Evolutionary conservation across 352 stramenopile species (phyloP), one percentile per base, ranked within the genome.

Genomic region (Hyaloperonospora brassicae): DNA sequence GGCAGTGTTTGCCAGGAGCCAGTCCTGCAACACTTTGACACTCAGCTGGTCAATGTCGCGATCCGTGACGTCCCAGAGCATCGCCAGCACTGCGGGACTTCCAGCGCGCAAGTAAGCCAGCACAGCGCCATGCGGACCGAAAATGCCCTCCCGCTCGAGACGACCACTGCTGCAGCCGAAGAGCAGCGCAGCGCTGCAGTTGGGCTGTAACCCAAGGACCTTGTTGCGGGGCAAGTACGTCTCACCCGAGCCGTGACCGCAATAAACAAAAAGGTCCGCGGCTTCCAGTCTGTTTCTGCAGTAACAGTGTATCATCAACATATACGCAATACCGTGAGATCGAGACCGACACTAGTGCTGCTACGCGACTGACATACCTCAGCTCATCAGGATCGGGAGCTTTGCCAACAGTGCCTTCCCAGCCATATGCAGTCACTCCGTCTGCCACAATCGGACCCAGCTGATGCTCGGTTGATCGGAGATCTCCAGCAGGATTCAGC

Each of bases 61-160:
- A 66, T 99, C 97, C 23, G 96, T 99, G 13, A 99, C 96, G 69
- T 99, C 97, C 97, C 97, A 99, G 11, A 99, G 76, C 84, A 98
- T 99, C 13, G 89, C 96, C 21, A 99, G 76, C n/a, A 99, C 95
- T 5, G 85, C 93, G 0, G 92, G 88, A 39, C 90, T 91, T 5
- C 94, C 93, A 31, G 87, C 87, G 22, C 71, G 69, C 13, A 99
- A 66, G 66, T 99, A 98, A n/a, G 84, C 85, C 2, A 98, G 62
- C 27, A 95, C 90, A 34, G 97, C 89, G 7, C 96, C 96, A 59
- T 96, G 80, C 7, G 97, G 93, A 50, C 98, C 95, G 57, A 98
- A 98, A 30, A 91, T 70, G 1, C 86, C 84, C 44, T 92, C 66
- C 1, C 55, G 62, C 36, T 89, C 77, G 0, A 99, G 75, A 38